These are phyloP conservation scores for Atkinsonella hypoxylon DNA, from an alignment of 2,329 filamentous ascomycete species.

Conservation along the genomic window DNA sequence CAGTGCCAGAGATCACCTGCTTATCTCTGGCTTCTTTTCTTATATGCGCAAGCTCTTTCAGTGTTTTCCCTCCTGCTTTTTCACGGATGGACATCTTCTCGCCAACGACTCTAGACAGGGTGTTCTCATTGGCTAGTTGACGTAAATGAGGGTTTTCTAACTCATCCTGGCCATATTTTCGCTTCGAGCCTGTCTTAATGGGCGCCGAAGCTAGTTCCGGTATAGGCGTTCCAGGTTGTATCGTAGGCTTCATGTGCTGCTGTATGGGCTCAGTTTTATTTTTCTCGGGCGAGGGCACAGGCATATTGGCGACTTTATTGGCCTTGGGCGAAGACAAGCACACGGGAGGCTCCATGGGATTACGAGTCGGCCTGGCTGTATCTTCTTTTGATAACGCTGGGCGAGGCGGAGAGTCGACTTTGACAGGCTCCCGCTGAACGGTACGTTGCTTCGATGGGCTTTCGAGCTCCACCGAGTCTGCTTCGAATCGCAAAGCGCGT, in stretches of 20 bases:
- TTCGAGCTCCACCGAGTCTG: constrained; percentile 55
- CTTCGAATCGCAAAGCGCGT: constrained; percentile 41
- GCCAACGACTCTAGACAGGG: constrained; percentile 6
- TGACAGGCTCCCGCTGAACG: constrained; percentile 43
- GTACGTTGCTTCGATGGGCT: constrained; percentile 48
- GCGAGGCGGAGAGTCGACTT: constrained; percentile 36
- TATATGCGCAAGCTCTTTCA: constrained; percentile 33
- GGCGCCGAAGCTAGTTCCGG: constrained; percentile 11
- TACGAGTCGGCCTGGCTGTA: constrained; percentile 12
- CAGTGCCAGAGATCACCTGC: constrained; percentile 14
- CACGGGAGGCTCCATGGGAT: constrained; percentile 19
- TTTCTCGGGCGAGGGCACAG: constrained; percentile 17
- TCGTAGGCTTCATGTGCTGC: not conserved
- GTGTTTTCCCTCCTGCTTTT: constrained; percentile 27
- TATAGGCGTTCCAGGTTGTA: not conserved
- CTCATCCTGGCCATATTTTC: constrained; percentile 47
- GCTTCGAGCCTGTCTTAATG: constrained; percentile 40
- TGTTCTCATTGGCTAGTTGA: constrained; percentile 18
- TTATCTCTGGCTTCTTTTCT: constrained; percentile 29
- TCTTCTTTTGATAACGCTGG: constrained; percentile 8
- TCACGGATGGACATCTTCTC: constrained; percentile 20
- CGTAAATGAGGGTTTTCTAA: constrained; percentile 24
- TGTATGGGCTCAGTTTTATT: constrained; percentile 8
- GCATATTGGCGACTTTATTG: constrained; percentile 8
- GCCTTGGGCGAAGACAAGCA: constrained; percentile 18